Evolutionary conservation across 2,329 filamentous ascomycete genomes (phyloP).

Genomic region (Fusarium austroafricanum): DNA sequence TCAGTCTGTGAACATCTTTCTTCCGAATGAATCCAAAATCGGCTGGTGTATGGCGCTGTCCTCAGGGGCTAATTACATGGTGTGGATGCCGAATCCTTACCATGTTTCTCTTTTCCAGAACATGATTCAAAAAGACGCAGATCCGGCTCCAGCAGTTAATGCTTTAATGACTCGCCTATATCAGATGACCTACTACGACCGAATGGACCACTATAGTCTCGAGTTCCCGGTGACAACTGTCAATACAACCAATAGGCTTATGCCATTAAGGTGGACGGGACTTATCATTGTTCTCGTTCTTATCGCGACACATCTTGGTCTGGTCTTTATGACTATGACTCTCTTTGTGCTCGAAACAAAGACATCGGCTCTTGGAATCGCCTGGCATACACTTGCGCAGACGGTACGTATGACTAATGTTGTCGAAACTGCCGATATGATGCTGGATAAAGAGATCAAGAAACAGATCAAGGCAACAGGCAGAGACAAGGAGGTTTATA

Average conservation of each 20-base stretch:
- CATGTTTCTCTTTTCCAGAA: neutral
- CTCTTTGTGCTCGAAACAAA: neutral
- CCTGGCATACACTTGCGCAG: neutral
- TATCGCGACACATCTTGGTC: neutral
- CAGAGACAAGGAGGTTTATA: neutral
- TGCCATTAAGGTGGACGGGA: neutral
- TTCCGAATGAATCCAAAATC: neutral
- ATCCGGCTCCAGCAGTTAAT: neutral
- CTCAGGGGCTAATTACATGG: too few relatives aligned
- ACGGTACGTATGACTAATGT: neutral
- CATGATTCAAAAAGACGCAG: neutral
- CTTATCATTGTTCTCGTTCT: neutral
- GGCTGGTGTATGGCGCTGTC: too few relatives aligned
- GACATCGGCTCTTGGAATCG: neutral
- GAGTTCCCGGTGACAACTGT: neutral
- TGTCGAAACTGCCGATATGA: neutral
- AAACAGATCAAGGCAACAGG: neutral
- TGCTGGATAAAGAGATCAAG: neutral
- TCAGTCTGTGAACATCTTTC: too few relatives aligned
- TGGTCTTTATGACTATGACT: neutral
- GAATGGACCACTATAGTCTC: neutral
- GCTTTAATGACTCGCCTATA: neutral
- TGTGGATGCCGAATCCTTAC: neutral
- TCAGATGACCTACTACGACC: neutral
- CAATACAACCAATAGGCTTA: neutral